Base-by-base conservation (phyloP, 495 filamentous ascomycete species). In the Lentithecium fluviatile region DNA sequence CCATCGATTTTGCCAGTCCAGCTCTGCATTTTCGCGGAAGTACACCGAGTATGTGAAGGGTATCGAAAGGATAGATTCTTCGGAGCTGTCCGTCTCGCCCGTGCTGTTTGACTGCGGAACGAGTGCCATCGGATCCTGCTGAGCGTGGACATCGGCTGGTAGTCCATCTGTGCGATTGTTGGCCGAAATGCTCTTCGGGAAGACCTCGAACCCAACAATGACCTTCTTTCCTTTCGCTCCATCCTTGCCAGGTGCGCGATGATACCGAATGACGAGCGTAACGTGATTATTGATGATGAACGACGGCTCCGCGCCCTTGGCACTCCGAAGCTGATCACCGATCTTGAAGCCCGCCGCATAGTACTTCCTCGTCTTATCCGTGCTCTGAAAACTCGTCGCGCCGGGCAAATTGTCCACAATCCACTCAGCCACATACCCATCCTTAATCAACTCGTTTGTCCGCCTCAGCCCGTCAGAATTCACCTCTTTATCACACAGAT, bases 341-440 rank as follows among this genome's bases (percentile, higher is more conserved):
- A 97, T 75, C 76, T 96, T 97, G 77, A 96, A 96, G n/a, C 92
- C 92, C 13, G 92, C 85, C 21, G 92, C 90, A 70, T 96, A 97
- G 74, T 96, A 96, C 71, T 91, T 96, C 64, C 86, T 84, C 52
- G 81, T 85, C 71, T 89, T 90, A 71, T 97, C 92, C 13, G 90
- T 87, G 0, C 90, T 95, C 45, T 96, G 90, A 67, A 96, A 97
- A 69, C 86, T 91, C 3, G 92, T 96, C 40, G 92, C 92, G 7
- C 92, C 92, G 10, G 92, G 92, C 24, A 97, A 79, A 61, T 97
- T 97, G 71, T 97, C 92, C 43, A 93, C 90, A 67, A 97, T 97
- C 92, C 92, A 97, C 72, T 97, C 92, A 2, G 86, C 87, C 42
- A 95, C 88, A 72, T 95, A 96, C 40, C 90, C 90, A 53, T 91